A percentile compares a stretch with the other conserved stretches of the same genome.
Evolutionary conservation across 352 stramenopile genomes (phyloP).

Genomic region (Globisporangium cystogenes): DNA sequence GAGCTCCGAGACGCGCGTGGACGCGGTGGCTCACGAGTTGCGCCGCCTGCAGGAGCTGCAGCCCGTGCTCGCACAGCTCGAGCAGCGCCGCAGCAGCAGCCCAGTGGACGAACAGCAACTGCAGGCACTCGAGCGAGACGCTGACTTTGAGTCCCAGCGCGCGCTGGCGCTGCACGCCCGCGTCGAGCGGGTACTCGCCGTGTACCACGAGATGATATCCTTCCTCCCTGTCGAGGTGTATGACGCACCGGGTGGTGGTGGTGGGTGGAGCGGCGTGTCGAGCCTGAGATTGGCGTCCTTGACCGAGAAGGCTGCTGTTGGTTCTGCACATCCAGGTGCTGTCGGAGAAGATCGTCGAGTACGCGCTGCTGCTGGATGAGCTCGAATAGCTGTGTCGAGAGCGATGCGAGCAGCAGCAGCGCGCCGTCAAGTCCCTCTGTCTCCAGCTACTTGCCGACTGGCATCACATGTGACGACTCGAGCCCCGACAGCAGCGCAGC

Average conservation of each 20-base stretch:
- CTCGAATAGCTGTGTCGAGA: slow-evolving; percentile 7
- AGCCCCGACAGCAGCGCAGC: too few species aligned
- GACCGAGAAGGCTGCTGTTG: background rate
- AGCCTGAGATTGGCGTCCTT: slow-evolving; percentile 5
- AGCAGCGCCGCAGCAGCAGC: slow-evolving; percentile 27
- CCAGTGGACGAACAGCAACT: slow-evolving; percentile 17
- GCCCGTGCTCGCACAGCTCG: slow-evolving; percentile 29
- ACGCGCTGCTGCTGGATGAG: slow-evolving; percentile 48
- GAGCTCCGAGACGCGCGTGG: slow-evolving; percentile 39
- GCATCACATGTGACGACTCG: too few species aligned
- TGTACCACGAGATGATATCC: slow-evolving; percentile 65
- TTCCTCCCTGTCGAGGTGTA: slow-evolving; percentile 5
- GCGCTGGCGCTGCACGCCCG: slow-evolving; percentile 38
- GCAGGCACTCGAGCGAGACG: slow-evolving; percentile 22
- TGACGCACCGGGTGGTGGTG: background rate
- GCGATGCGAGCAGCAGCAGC: too few species aligned
- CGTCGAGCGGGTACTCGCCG: slow-evolving; percentile 41
- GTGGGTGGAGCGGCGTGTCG: background rate
- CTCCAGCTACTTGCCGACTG: too few species aligned
- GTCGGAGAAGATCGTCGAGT: slow-evolving; percentile 70
- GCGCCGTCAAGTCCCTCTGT: too few species aligned
- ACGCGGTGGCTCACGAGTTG: slow-evolving; percentile 29
- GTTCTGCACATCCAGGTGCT: slow-evolving; percentile 36
- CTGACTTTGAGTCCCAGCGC: slow-evolving; percentile 31
- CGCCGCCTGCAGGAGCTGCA: slow-evolving; percentile 42